Evolutionary conservation across 352 stramenopile genomes (phyloP).

Genomic region (Hyaloperonospora arabidopsidis): DNA sequence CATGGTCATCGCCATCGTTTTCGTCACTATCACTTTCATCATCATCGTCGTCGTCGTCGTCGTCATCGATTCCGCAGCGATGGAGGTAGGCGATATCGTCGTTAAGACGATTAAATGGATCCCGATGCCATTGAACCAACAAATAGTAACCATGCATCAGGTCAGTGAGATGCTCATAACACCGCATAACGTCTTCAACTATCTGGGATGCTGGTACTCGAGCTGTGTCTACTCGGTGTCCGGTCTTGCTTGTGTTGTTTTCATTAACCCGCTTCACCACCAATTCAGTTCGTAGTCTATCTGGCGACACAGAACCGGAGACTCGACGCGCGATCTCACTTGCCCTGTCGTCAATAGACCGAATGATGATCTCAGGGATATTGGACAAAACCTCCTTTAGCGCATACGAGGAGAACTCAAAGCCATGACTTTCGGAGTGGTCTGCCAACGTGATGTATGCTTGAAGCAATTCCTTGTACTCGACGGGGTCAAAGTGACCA

Average conservation of each 20-base stretch:
- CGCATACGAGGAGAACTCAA: constrained; percentile 68
- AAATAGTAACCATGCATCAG: constrained; percentile 87
- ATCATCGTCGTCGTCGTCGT: constrained; percentile 72
- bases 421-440: constrained; percentile 65
- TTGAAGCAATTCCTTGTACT: constrained; percentile 77
- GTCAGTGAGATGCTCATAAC: constrained; percentile 65
- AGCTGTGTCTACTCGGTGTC: constrained; percentile 8
- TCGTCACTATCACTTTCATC: constrained; percentile 55
- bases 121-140: constrained; percentile 84
- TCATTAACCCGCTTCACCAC: constrained; percentile 4
- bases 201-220: constrained; percentile 27
- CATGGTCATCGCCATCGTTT: constrained; percentile 42
- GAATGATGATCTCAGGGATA: constrained; percentile 74
- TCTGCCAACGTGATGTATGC: constrained; percentile 74
- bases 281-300: constrained; percentile 25
- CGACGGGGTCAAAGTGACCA: constrained; percentile 52
- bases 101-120: constrained; percentile 75
- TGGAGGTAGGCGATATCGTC: constrained; percentile 68
- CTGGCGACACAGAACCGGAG: constrained; percentile 39
- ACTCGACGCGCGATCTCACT: constrained; percentile 36
- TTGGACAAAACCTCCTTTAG: constrained; percentile 61
- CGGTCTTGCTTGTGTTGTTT: constrained; percentile 22
- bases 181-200: constrained; percentile 50
- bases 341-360: constrained; percentile 66
- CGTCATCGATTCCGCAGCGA: constrained; percentile 72